These are phyloP conservation scores for Wickerhamomyces queroliae DNA, from an alignment of 805 yeast genomes.

Conservation along the genomic window DNA sequence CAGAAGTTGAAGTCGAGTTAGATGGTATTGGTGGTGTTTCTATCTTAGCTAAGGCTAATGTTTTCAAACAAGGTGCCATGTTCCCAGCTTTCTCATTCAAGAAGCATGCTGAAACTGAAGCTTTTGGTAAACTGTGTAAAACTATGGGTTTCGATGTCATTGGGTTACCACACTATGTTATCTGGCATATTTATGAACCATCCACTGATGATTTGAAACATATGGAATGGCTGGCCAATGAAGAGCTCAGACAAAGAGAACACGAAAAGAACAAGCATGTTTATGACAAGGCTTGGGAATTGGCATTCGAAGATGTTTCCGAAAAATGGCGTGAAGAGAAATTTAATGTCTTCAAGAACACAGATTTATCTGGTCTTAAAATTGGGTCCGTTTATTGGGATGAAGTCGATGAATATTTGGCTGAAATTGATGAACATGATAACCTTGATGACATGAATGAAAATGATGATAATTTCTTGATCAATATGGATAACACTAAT, in stretches of 20 bases:
- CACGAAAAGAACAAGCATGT: slow-evolving; percentile 58
- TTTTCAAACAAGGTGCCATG: slow-evolving; percentile 83
- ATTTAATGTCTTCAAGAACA: slow-evolving; percentile 65
- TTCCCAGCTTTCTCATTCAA: slow-evolving; percentile 96
- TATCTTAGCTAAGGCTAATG: slow-evolving; percentile 79
- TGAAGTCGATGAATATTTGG: slow-evolving; percentile 42
- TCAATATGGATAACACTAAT: slow-evolving; percentile 12
- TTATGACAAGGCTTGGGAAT: slow-evolving; percentile 67
- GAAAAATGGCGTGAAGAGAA: slow-evolving; percentile 71
- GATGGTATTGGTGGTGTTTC: slow-evolving; percentile 99
- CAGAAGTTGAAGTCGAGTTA: slow-evolving; percentile 85
- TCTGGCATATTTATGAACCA: slow-evolving; percentile 97
- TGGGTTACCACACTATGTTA: slow-evolving; percentile 91
- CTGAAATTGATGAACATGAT: slow-evolving; percentile 18
- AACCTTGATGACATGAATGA: slow-evolving; percentile 4
- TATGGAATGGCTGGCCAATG: slow-evolving; percentile 87
- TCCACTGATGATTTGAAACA: slow-evolving; percentile 84
- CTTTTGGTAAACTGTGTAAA: slow-evolving; percentile 85
- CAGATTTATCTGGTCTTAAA: slow-evolving; percentile 51
- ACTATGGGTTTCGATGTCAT: slow-evolving; percentile 82
- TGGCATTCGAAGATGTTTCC: slow-evolving; percentile 73
- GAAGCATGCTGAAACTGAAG: slow-evolving; percentile 97
- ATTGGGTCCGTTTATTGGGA: slow-evolving; percentile 63
- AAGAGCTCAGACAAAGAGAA: slow-evolving; percentile 60
- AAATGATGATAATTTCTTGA: slow-evolving; percentile 16